phyloP scores from a whole-genome alignment of 2,329 filamentous ascomycete species.

The Stachybotrys chartarum region DNA sequence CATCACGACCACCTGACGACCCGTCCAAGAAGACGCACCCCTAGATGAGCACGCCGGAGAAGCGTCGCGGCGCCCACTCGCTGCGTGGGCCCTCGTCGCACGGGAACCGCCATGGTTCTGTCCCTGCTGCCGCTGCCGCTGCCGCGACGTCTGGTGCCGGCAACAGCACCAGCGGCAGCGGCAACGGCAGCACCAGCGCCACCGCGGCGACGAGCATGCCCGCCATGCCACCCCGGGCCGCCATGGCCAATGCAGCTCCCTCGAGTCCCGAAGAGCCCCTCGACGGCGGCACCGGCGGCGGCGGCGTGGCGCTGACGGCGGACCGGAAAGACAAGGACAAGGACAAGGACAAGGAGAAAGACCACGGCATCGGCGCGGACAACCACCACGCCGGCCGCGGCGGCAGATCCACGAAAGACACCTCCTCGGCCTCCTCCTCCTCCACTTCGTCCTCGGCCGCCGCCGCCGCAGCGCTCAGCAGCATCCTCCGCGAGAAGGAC shows the following conservation, averaged over 20 bases:
- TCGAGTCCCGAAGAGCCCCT: conserved; percentile 15
- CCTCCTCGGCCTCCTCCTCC: conserved; percentile 16
- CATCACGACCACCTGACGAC: conserved; percentile 17
- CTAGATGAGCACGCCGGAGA: conserved; percentile 34
- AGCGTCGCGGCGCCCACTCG: conserved; percentile 29
- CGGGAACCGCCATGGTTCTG: conserved; percentile 8
- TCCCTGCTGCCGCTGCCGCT: not conserved
- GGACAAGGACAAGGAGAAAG: conserved; percentile 17
- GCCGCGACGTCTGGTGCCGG: not conserved
- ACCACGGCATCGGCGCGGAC: conserved; percentile 2
- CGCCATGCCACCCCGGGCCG: conserved; percentile 21
- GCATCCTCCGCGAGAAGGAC: conserved; percentile 38
- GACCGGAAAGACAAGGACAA: conserved; percentile 19
- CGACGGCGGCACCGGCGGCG: conserved; percentile 8
- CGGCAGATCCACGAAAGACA: conserved; percentile 13
- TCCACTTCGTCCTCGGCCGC: no score
- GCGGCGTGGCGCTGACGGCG: conserved; percentile 14
- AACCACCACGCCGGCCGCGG: conserved; percentile 10
- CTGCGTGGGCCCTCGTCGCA: conserved; percentile 11
- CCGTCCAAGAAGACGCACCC: conserved; percentile 3
- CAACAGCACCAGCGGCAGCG: conserved; percentile 19
- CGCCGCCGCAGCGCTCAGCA: conserved; percentile 15
- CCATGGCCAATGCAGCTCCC: conserved; percentile 14
- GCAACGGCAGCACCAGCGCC: conserved; percentile 10
- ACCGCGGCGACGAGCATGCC: conserved; percentile 22